These are phyloP conservation scores for Gymnopilus junonius DNA, from an alignment of 768 basidiomycete species.

Conservation along the genomic window DNA sequence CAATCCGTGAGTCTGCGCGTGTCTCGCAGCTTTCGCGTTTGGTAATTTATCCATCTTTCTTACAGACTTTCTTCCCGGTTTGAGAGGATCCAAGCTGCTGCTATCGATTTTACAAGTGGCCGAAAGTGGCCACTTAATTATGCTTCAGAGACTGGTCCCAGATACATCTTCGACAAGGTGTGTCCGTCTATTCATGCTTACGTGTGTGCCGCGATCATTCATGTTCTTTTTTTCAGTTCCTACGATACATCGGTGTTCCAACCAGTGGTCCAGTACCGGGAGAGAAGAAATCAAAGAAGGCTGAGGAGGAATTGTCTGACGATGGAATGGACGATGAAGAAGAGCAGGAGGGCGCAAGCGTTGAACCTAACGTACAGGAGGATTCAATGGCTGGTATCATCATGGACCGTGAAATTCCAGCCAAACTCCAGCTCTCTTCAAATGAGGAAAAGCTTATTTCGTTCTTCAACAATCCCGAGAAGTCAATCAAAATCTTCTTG, in stretches of 20 bases:
- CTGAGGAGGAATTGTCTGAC: constrained; percentile 27
- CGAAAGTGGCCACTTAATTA: constrained; percentile 41
- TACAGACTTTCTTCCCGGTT: constrained; percentile 46
- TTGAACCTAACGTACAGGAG: neutral
- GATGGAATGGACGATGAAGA: constrained; percentile 14
- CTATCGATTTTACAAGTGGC: constrained; percentile 55
- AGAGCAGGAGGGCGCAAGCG: neutral
- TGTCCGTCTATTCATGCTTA: constrained; percentile 6
- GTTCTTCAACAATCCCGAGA: constrained; percentile 70
- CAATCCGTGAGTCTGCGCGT: constrained; percentile 49
- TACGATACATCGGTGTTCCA: constrained; percentile 60
- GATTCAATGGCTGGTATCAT: constrained; percentile 5
- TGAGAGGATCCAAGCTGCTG: constrained; percentile 64
- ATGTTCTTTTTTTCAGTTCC: constrained; percentile 46
- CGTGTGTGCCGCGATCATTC: neutral
- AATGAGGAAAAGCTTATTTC: constrained; percentile 51
- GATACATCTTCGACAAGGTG: constrained; percentile 70
- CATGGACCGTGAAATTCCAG: constrained; percentile 1
- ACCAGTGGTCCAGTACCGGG: constrained; percentile 10
- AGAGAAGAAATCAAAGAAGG: constrained; percentile 32
- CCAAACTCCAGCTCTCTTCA: constrained; percentile 28
- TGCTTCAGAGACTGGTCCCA: constrained; percentile 36
- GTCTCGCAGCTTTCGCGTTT: neutral
- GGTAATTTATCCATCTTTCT: neutral
- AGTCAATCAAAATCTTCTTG: constrained; percentile 65